Percentiles rank a stretch among this genome's conserved stretches.
Conservation (phyloP, 2,329 filamentous ascomycete species). For the Talaromyces sp. region DNA sequence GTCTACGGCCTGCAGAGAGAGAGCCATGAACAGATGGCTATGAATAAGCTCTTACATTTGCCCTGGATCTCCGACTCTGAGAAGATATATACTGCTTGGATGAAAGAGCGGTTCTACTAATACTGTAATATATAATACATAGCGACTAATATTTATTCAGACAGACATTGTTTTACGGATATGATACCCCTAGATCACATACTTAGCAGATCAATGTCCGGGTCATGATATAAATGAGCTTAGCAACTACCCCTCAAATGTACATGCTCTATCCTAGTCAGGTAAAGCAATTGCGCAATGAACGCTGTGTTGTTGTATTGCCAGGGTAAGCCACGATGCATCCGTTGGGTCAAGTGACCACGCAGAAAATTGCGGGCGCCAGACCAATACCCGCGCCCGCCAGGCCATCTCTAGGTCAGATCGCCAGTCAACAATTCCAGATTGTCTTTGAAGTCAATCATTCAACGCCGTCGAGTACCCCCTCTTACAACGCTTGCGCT, state of each 20-base stretch:
- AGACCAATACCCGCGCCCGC: not conserved
- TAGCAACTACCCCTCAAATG: not conserved
- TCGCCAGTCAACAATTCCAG: not conserved
- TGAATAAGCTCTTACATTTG: constrained; percentile 1
- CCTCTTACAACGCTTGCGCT: not conserved
- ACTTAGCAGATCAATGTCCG: not conserved
- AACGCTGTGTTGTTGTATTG: not conserved
- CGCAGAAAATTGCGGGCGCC: constrained; percentile 1
- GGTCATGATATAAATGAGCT: too few relatives aligned
- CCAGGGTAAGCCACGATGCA: constrained; percentile 1
- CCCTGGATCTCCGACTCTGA: not conserved
- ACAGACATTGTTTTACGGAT: too few relatives aligned
- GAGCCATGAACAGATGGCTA: constrained; percentile 14
- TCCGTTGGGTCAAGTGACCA: not conserved
- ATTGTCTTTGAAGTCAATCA: not conserved
- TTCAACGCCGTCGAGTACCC: not conserved
- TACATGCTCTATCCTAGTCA: not conserved
- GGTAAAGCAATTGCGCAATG: not conserved
- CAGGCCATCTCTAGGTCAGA: not conserved
- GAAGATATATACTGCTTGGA: constrained; percentile 14
- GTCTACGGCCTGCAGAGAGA: constrained; percentile 7
- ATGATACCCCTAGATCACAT: too few relatives aligned
- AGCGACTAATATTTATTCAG: not conserved
- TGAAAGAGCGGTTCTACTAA: constrained; percentile 13
- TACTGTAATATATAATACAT: not conserved